Evolutionary conservation across 495 filamentous ascomycete genomes (phyloP), one percentile per base, ranked within the genome.

Genomic region (Bombardia bombarda): DNA sequence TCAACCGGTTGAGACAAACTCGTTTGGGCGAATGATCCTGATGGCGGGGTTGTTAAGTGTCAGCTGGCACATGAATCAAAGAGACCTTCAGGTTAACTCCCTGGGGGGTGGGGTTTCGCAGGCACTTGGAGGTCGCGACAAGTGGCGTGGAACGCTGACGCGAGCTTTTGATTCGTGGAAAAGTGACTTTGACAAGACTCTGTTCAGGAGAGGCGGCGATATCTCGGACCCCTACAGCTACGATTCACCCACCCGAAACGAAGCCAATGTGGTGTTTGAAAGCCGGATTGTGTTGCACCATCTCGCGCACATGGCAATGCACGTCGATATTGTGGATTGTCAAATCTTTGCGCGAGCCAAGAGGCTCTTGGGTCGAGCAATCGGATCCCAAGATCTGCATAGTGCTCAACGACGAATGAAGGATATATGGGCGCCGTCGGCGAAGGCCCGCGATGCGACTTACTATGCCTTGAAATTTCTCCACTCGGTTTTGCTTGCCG

Each of bases 21-120:
- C 87, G 5, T 98, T 97, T 60, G 92, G 92, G 4, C 79, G 92
- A n/a, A 92, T 82, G 3, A 90, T 95, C 39, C 73, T 98, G 39
- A 96, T 98, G 88, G 85, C 90, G 13, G 92, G 92, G 1, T 61
- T 98, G 40, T 70, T 98, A 19, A 95, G 86, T 52, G 87, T 97
- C 26, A 89, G 83, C 64, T 97, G 89, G 87, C 92, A 97, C 63
- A 87, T 97, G 80, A 94, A 95, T 62, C 90, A 97, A 62, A 77
- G 90, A 45, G 92, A 98, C 61, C 76, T 97, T 4, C 92, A 97
- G 66, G 82, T 96, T 36, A 92, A 83, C 58, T 88, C 88, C 4
- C 78, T 98, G 0, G 84, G 85, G 7, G 77, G 76, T 1, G 81
- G 82, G 0, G 81, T 79, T 32, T 71, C 72, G 20, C 80, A 84